phyloP scores from a whole-genome alignment of 2,329 filamentous ascomycete species.

The Eutypella sp. region DNA sequence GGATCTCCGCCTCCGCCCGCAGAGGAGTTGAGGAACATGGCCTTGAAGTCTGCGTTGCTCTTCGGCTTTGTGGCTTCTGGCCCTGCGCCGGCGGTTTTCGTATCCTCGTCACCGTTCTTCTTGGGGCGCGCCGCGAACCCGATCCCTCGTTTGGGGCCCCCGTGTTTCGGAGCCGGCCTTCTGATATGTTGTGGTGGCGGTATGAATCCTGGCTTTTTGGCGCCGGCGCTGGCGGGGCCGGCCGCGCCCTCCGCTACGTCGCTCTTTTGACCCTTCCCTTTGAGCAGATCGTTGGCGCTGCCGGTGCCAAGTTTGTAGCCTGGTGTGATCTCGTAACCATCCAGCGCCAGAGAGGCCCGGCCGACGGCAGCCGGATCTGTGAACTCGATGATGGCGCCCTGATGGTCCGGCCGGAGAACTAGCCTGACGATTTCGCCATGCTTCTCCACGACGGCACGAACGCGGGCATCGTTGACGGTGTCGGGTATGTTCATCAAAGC shows the following conservation, averaged over 20 bases:
- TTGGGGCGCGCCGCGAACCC: conserved; percentile 33
- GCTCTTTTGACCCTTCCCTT: conserved; percentile 41
- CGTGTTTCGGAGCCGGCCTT: conserved; percentile 36
- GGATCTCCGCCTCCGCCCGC: background rate
- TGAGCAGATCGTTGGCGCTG: conserved; percentile 49
- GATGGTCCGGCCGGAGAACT: conserved; percentile 72
- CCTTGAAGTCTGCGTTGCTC: conserved; percentile 55
- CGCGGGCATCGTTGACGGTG: conserved; percentile 82
- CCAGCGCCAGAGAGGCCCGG: conserved; percentile 58
- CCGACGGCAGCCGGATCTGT: conserved; percentile 65
- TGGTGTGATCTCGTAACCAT: conserved; percentile 48
- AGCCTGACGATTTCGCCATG: conserved; percentile 71
- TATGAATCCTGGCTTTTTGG: conserved; percentile 35
- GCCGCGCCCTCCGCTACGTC: conserved; percentile 37
- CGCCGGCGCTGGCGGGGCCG: conserved; percentile 18
- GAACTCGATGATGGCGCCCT: conserved; percentile 84
- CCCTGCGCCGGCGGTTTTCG: conserved; percentile 9
- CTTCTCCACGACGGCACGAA: conserved; percentile 66
- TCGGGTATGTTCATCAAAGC: conserved; percentile 83
- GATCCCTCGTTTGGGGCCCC: conserved; percentile 36
- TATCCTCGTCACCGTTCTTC: conserved; percentile 11
- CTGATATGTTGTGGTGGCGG: conserved; percentile 38
- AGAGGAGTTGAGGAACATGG: conserved; percentile 37
- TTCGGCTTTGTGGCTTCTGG: conserved; percentile 34
- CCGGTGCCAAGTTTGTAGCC: conserved; percentile 51